A percentile compares a stretch with the other conserved stretches of the same genome.
Evolutionary conservation across 2,329 filamentous ascomycete genomes (phyloP).

Genomic region (Biscogniauxia mediterranea): DNA sequence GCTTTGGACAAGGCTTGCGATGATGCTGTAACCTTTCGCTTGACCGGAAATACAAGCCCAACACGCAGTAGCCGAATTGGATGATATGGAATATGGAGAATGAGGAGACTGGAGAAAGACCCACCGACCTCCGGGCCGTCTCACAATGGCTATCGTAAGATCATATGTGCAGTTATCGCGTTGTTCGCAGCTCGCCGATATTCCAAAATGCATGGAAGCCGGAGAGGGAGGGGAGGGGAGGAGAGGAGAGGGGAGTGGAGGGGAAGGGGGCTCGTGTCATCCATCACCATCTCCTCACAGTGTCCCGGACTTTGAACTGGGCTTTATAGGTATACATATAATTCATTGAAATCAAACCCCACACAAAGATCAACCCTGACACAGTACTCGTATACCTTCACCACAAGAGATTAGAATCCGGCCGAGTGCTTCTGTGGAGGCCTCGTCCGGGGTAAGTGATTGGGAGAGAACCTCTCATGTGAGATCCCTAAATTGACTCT

Average conservation of each 20-base stretch:
- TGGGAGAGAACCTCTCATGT: background rate
- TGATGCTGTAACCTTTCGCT: background rate
- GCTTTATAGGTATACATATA: background rate
- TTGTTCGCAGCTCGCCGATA: background rate
- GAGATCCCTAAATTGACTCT: background rate
- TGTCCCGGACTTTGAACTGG: background rate
- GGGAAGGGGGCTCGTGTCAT: background rate
- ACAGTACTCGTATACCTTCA: background rate
- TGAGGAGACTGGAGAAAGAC: background rate
- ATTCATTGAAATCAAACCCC: background rate
- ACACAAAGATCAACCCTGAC: background rate
- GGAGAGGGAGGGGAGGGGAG: background rate
- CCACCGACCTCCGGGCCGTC: background rate
- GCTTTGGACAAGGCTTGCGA: background rate
- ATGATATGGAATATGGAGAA: background rate
- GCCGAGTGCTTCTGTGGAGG: background rate
- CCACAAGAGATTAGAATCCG: background rate
- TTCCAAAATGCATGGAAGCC: background rate
- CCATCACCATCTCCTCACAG: background rate
- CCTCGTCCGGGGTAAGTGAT: background rate
- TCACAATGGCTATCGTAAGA: background rate
- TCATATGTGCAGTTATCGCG: background rate
- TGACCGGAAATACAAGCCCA: background rate
- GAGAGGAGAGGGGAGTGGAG: background rate
- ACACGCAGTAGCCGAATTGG: too few species aligned